Conservation (phyloP, 192 early-diverging fungal species). For the Entomortierella chlamydospora region DNA sequence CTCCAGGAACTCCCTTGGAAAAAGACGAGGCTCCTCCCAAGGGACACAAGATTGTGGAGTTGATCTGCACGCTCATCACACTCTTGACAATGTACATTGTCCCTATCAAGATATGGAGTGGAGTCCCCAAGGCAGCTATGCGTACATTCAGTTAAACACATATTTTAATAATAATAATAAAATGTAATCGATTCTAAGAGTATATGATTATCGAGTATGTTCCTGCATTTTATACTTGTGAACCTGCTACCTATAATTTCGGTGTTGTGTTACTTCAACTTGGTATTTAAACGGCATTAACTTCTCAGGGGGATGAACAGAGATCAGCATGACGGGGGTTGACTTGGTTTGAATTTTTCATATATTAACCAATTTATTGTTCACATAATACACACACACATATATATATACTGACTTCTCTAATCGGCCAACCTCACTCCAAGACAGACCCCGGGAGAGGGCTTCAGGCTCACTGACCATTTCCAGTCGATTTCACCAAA, state of each 20-base stretch:
- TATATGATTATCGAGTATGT: too few relatives aligned
- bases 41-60: conserved; percentile 45
- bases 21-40: conserved; percentile 34
- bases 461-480: conserved; percentile 48
- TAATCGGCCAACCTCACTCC: conserved; percentile 36
- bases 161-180: neutral
- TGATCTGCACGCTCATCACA: conserved; percentile 46
- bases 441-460: conserved; percentile 22
- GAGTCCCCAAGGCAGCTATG: conserved; percentile 44
- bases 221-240: too few relatives aligned
- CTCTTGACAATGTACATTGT: conserved; percentile 55
- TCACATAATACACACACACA: too few relatives aligned
- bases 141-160: conserved; percentile 25
- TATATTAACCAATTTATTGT: too few relatives aligned
- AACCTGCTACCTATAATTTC: too few relatives aligned
- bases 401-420: neutral
- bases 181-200: too few relatives aligned
- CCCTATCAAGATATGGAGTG: conserved; percentile 52
- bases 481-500: conserved; percentile 24
- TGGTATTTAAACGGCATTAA: too few relatives aligned
- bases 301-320: too few relatives aligned
- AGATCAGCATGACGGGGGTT: too few relatives aligned
- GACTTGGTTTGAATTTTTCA: too few relatives aligned
- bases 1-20: conserved; percentile 28
- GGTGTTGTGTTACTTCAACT: too few relatives aligned